Evolutionary conservation across 257 asterid species (phyloP), one percentile per base, ranked within the genome.

Genomic region (Nicotiana undulata): DNA sequence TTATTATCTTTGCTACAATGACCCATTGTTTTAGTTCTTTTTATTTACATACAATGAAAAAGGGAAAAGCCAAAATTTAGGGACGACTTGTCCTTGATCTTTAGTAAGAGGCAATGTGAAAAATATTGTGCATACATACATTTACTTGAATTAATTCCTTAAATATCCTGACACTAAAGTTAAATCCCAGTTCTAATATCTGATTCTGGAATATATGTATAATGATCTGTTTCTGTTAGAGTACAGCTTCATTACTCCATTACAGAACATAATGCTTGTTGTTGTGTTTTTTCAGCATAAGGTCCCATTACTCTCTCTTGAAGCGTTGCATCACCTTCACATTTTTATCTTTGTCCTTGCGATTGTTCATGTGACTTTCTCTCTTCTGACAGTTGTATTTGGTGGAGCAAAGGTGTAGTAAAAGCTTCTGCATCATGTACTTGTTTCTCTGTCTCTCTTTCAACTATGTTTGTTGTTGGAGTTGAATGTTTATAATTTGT

Each of bases 331-430:
- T 80, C 93, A 93, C 87, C 90, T 93, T 13, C 97, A 91, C 86
- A 93, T 93, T 80, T 93, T 93, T 75, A 90, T 93, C 84, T 93
- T 93, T 88, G 97, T 93, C 84, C 89, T 93, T 44, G 97, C 97
- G 51, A 89, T 93, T 84, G 97, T 91, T 77, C 97, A 93, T 28
- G 97, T 93, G 89, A 86, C 92, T 2, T 93, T 90, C 86, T 89
- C 97, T 68, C 95, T 90, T 82, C 95, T 91, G 40, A 93, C 97
- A 28, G 52, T 88, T 83, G 89, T 93, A 58, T 89, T 93, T 70
- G 97, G 97, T 83, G 97, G 97, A 44, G 89, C 89, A 74, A 87
- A 88, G 91, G 96, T 92, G 84, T 63, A 51, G 53, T 46, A n/a
- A 18, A 58, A 63, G 26, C 26, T 26, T 66, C 12, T 61, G 22